Evolutionary conservation across 75 land plant species (phyloP).

Genomic region (Pinus albicaulis): DNA sequence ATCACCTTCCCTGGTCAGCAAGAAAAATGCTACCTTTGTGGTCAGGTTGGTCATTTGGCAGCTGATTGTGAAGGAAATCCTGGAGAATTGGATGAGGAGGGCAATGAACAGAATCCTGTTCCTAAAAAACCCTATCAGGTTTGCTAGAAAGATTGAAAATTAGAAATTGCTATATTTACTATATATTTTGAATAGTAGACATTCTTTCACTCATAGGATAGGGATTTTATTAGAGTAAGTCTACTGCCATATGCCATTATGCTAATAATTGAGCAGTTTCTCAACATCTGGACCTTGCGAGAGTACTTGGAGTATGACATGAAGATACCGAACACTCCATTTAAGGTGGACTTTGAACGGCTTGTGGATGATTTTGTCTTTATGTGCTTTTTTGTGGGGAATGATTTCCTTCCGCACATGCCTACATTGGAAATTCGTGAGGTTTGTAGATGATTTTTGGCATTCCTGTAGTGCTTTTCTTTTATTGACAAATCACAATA

Average conservation of each 20-base stretch:
- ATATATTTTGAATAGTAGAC: not conserved
- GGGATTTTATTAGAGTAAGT: not conserved
- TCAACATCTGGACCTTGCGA: slow-evolving; percentile 89
- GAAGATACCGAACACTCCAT: slow-evolving; percentile 71
- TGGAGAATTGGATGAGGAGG: slow-evolving; percentile 28
- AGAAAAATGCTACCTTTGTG: slow-evolving; percentile 91
- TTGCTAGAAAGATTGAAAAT: not conserved
- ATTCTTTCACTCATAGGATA: not conserved
- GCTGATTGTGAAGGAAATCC: slow-evolving; percentile 76
- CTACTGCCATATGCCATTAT: not conserved
- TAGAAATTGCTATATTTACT: not conserved
- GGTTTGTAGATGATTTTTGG: slow-evolving; percentile 11
- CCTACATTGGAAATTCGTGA: slow-evolving; percentile 96
- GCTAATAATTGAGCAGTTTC: slow-evolving; percentile 50
- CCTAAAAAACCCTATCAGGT: slow-evolving; percentile 47
- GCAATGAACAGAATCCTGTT: slow-evolving; percentile 15
- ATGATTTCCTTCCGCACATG: slow-evolving; percentile 99
- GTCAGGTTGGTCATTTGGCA: slow-evolving; percentile 90
- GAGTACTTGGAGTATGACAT: slow-evolving; percentile 88
- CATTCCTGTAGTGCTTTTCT: too few species aligned
- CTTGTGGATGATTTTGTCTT: slow-evolving; percentile 95
- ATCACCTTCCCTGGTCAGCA: slow-evolving; percentile 74
- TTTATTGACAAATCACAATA: too few species aligned
- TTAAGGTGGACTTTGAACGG: slow-evolving; percentile 77
- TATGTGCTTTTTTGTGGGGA: slow-evolving; percentile 97